These are phyloP conservation scores for Podospora anserina DNA, from an alignment of 495 filamentous ascomycete genomes.

Conservation along the genomic window DNA sequence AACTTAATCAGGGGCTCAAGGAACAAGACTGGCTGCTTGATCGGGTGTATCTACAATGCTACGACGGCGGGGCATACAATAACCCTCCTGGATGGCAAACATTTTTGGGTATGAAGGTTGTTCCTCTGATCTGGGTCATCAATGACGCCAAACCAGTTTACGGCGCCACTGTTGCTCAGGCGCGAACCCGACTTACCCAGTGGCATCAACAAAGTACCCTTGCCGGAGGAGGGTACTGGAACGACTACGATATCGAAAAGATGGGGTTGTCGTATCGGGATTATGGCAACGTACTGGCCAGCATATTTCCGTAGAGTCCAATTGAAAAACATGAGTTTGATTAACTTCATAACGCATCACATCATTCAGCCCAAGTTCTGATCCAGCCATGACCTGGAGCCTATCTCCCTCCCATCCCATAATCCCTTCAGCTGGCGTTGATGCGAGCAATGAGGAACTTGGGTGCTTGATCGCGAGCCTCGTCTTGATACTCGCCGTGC, in stretches of 20 bases:
- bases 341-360: not conserved
- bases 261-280: constrained; percentile 40
- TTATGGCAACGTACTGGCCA: constrained; percentile 36
- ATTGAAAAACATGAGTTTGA: not conserved
- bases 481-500: constrained; percentile 15
- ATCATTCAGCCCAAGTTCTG: not conserved
- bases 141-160: constrained; percentile 45
- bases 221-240: constrained; percentile 45
- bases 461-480: constrained; percentile 18
- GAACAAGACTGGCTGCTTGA: constrained; percentile 32
- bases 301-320: constrained; percentile 30
- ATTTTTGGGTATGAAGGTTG: constrained; percentile 39
- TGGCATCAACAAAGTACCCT: constrained; percentile 33
- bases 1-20: constrained; percentile 29
- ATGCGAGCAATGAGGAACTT: constrained; percentile 22
- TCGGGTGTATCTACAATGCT: constrained; percentile 42
- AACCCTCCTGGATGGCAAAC: constrained; percentile 37
- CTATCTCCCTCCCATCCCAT: not conserved
- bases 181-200: constrained; percentile 29
- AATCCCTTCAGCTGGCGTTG: constrained; percentile 2
- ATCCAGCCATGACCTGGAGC: not conserved
- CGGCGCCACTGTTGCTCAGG: constrained; percentile 37
- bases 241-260: constrained; percentile 48
- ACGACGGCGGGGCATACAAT: constrained; percentile 42
- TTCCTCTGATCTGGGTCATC: constrained; percentile 44